Conservation (phyloP, 495 filamentous ascomycete species). For the Lasiosphaeria miniovina region DNA sequence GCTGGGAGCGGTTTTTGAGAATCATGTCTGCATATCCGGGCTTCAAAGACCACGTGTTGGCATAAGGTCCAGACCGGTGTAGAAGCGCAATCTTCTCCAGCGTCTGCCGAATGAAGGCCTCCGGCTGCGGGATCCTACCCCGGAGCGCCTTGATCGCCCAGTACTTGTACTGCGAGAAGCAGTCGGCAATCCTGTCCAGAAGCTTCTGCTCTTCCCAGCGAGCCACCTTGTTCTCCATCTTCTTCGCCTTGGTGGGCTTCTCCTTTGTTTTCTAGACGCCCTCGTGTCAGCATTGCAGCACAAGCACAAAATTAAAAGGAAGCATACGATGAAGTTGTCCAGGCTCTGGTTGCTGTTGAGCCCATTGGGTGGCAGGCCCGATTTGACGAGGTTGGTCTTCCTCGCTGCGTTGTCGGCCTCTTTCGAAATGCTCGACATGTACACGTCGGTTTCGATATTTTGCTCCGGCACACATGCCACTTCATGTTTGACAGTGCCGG, state of each 20-base stretch:
- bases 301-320: background rate
- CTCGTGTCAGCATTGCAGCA: conserved; percentile 22
- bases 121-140: conserved; percentile 71
- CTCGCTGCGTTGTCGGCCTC: conserved; percentile 63
- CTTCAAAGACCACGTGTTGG: conserved; percentile 79
- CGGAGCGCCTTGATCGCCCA: conserved; percentile 86
- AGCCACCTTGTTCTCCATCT: conserved; percentile 74
- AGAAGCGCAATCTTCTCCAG: conserved; percentile 78
- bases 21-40: conserved; percentile 63
- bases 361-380: conserved; percentile 37
- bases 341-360: conserved; percentile 45
- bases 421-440: conserved; percentile 58
- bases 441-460: conserved; percentile 66
- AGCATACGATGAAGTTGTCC: conserved; percentile 57
- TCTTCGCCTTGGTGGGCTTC: conserved; percentile 49
- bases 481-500: conserved; percentile 71
- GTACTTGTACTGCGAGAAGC: conserved; percentile 79
- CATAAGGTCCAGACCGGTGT: conserved; percentile 74
- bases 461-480: conserved; percentile 71
- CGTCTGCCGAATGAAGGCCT: conserved; percentile 83
- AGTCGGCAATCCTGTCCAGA: conserved; percentile 73
- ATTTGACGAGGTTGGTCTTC: conserved; percentile 43
- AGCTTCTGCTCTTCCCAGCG: conserved; percentile 86
- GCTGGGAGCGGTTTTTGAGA: conserved; percentile 45
- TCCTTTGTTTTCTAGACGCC: conserved; percentile 41